Conservation (phyloP, 1,284 basidiomycete genomes). For the Irpex lacteus region DNA sequence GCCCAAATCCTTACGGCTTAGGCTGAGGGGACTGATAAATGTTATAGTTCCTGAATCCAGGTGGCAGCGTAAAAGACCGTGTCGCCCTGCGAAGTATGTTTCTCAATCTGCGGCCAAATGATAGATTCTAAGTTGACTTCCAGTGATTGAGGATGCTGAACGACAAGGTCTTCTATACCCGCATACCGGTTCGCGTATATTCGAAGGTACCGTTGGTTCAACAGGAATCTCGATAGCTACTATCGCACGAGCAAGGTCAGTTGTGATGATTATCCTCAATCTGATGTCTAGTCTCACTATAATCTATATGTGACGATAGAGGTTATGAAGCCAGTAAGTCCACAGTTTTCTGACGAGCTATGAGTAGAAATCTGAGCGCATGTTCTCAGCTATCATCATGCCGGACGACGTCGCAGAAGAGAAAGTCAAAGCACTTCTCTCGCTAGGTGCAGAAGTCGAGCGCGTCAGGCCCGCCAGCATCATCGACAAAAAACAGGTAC, state of each 20-base stretch:
- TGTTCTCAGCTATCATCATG: constrained; percentile 77
- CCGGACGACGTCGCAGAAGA: constrained; percentile 93
- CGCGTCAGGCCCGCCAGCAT: constrained; percentile 87
- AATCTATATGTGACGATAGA: constrained; percentile 24
- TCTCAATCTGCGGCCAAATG: background rate
- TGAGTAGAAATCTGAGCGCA: background rate
- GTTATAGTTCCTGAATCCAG: too few relatives aligned
- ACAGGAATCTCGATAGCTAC: constrained; percentile 97
- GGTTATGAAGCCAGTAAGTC: constrained; percentile 74
- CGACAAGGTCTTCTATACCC: constrained; percentile 80
- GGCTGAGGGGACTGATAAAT: too few relatives aligned
- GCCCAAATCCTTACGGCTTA: too few relatives aligned
- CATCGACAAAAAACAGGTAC: constrained; percentile 90
- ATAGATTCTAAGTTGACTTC: background rate
- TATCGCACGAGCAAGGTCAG: constrained; percentile 83
- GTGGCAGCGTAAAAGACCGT: constrained; percentile 96
- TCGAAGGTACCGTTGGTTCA: constrained; percentile 96
- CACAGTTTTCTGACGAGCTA: background rate
- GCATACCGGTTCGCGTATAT: constrained; percentile 89
- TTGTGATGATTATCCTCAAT: constrained; percentile 1
- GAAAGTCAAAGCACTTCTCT: constrained; percentile 81
- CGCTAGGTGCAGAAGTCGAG: constrained; percentile 87
- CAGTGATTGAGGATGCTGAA: constrained; percentile 95
- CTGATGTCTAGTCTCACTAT: background rate
- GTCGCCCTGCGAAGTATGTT: constrained; percentile 84